Evolutionary conservation across 2,329 filamentous ascomycete species (phyloP).

Genomic region (Cryphonectria parasitica): DNA sequence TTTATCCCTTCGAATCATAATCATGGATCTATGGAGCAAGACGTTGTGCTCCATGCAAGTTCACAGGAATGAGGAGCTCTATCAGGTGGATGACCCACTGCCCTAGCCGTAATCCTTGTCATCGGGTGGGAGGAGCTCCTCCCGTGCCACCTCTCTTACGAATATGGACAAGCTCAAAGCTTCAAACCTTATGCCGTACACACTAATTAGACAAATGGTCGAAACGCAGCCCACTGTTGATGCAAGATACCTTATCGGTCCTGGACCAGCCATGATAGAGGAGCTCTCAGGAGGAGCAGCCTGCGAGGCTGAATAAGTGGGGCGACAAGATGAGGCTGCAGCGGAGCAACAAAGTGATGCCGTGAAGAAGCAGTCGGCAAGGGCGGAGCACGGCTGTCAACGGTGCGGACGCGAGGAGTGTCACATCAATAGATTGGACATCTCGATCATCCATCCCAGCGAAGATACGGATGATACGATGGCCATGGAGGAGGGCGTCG

Average conservation of each 20-base stretch:
- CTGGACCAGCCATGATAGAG: slow-evolving; percentile 7
- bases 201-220: not conserved
- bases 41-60: not conserved
- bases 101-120: not conserved
- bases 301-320: not conserved
- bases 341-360: slow-evolving; percentile 13
- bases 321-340: not conserved
- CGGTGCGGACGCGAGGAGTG: not conserved
- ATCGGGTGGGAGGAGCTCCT: slow-evolving; percentile 11
- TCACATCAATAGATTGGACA: not conserved
- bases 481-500: not conserved
- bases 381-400: not conserved
- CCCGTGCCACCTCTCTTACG: not conserved
- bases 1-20: not conserved
- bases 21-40: not conserved
- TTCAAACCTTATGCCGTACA: not conserved
- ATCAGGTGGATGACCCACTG: not conserved
- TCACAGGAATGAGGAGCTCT: not conserved
- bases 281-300: slow-evolving; percentile 10
- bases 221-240: not conserved
- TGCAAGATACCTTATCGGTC: not conserved
- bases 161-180: not conserved
- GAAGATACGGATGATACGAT: slow-evolving; percentile 1
- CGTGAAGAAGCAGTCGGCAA: not conserved
- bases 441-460: not conserved